Evolutionary conservation across 306 rosid genomes (phyloP), one percentile per base, ranked within the genome.

Genomic region (Gastrolobium villosum): DNA sequence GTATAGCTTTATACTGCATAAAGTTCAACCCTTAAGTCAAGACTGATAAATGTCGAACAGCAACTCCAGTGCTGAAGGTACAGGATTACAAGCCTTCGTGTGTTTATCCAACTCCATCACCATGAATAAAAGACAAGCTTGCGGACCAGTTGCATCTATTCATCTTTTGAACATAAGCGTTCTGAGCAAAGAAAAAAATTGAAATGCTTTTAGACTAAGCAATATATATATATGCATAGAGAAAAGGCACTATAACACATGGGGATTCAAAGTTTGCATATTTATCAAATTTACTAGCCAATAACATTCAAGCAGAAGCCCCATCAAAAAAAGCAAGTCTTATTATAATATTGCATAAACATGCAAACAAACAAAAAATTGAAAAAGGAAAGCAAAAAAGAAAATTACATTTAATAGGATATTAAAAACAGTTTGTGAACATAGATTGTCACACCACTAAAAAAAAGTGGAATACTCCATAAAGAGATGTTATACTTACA

Each of bases 131-230:
- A 30, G 4, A 72, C 54, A 65, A 53, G 6, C 79, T 63, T 69
- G 66, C 41, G 41, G 72, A 46, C 11, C 44, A 30, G 14, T 52
- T 35, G 49, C 83, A 55, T 67, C 84, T 85, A 78, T 65, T 91
- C 89, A 30, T 89, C 97, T 82, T 82, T 92, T 30, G 90, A 40
- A 84, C 97, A 95, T 76, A 91, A n/a, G 31, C 99, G 99, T 90
- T 92, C 99, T 95, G 94, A 8, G 77, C 35, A 45, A 71, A 75
- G 61, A 70, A 45, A 60, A 7, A 6, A 14, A 11, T 35, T n/a
- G 44, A 61, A 71, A 55, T 73, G 45, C 10, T 13, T 45, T 72
- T 73, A 72, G 74, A 74, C 30, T 35, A 15, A 75, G 68, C 41
- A 0, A 44, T 10, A 75, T 52, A 20, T 52, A 20, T 20, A 61